Base-by-base conservation (phyloP, 257 asterid species). In the Nicotiana noctiflora region DNA sequence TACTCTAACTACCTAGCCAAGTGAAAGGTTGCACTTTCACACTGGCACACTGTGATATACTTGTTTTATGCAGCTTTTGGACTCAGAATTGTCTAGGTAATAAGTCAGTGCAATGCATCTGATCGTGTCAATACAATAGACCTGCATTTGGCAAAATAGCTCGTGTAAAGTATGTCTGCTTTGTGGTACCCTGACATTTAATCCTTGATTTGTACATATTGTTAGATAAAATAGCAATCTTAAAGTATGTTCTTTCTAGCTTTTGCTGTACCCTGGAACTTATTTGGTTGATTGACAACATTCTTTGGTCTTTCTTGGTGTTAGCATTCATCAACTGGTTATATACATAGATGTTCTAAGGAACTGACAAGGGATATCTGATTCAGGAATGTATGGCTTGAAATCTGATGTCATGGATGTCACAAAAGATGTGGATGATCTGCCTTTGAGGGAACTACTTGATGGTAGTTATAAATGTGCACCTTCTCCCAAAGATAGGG, bases 361-460 rank as follows among this genome's bases (percentile, higher is more conserved):
- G 27, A 70, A 74, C 52, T 74, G 17, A 74, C 62, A 49, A 49
- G 62, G 61, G 79, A 25, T 76, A 74, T 65, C 70, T 84, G 79
- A 55, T 76, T 86, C 94, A 91, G 99, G 97, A 80, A 86, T 79
- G 65, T 89, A 88, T 84, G 98, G 95, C 82, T 88, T 90, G 83
- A 95, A 90, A 87, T 86, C 92, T 37, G 93, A 89, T 81, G 85
- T 75, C 79, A 86, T 88, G 84, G 98, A 92, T 88, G 93, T 89
- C 86, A 84, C 96, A 6, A 91, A 91, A 83, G 87, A 89, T 83
- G 86, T 84, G 46, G 86, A 89, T 67, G 99, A 95, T 84, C 89
- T 84, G 80, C 83, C 97, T 83, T 81, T 95, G 81, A 88, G 88
- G 82, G 93, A 91, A 82, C 94, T 95, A 53, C 93, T 95, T 77